These are phyloP conservation scores for Acacia pycnantha DNA, from an alignment of 331 rosid genomes.

Conservation along the genomic window DNA sequence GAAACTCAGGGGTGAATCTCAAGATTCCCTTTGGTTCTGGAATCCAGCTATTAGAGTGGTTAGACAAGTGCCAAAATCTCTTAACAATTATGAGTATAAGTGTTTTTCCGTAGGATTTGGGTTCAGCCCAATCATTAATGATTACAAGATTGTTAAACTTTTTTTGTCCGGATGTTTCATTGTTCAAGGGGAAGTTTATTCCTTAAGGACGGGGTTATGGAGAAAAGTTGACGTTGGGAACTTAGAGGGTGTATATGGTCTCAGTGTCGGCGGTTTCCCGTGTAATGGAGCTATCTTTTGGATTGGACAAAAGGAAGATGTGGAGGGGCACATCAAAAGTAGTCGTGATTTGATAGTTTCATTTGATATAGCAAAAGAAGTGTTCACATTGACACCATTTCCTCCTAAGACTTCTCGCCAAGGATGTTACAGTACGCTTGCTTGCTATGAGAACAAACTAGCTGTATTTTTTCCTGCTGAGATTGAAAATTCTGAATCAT, in stretches of 20 bases:
- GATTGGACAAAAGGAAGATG: neutral
- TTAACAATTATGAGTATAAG: neutral
- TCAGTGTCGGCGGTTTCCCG: rapidly evolving
- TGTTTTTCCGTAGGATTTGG: neutral
- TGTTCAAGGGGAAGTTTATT: neutral
- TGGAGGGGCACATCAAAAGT: neutral
- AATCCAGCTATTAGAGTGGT: neutral
- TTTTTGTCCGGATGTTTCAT: neutral
- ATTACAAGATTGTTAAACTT: neutral
- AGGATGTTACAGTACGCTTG: neutral
- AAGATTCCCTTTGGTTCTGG: neutral
- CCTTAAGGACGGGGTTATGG: neutral
- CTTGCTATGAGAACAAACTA: neutral
- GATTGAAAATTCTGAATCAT: neutral
- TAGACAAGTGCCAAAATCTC: neutral
- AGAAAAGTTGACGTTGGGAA: neutral
- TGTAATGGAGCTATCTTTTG: neutral
- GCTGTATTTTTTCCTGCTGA: neutral
- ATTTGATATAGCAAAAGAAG: neutral
- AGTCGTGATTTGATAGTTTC: neutral
- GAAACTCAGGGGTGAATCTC: neutral
- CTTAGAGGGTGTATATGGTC: neutral
- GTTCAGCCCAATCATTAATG: neutral
- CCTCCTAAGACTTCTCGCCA: neutral
- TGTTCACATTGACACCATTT: neutral